Evolutionary conservation across 2,329 filamentous ascomycete genomes (phyloP).

Genomic region (Didymella lethalis): DNA sequence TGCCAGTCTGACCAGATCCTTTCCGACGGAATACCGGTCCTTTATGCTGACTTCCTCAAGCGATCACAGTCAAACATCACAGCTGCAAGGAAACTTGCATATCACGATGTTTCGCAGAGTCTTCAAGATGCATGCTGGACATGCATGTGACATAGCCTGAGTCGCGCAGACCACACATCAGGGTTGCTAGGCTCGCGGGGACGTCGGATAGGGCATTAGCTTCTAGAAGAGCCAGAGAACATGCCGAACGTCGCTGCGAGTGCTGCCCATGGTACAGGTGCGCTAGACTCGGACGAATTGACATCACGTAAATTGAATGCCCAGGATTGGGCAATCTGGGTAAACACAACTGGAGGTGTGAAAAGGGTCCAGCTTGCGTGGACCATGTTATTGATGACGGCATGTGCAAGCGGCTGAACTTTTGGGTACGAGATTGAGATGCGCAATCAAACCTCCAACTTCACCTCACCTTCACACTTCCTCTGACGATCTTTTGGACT

Average conservation of each 20-base stretch:
- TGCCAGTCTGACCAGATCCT: background rate
- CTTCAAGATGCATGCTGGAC: constrained; percentile 9
- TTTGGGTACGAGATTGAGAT: constrained; percentile 18
- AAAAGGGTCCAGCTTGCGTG: constrained; percentile 12
- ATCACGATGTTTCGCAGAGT: constrained; percentile 5
- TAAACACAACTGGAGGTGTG: constrained; percentile 8
- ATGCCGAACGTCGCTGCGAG: constrained; percentile 3
- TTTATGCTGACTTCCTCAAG: too few species aligned
- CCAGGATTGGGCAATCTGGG: constrained; percentile 33
- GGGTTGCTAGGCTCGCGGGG: constrained; percentile 11
- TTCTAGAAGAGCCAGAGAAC: constrained; percentile 18
- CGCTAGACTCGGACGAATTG: constrained; percentile 24
- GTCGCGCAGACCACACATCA: constrained; percentile 3
- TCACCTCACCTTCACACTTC: background rate
- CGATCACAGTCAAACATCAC: too few species aligned
- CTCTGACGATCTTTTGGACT: constrained; percentile 7
- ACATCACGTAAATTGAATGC: constrained; percentile 44
- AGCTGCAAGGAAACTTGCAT: background rate
- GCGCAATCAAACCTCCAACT: constrained; percentile 4
- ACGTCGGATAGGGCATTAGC: constrained; percentile 19
- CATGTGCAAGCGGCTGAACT: constrained; percentile 14
- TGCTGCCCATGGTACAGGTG: background rate
- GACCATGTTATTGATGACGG: constrained; percentile 1
- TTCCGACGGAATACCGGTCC: constrained; percentile 10
- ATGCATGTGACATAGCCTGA: constrained; percentile 16